A percentile compares a stretch with the other conserved stretches of the same genome.
phyloP scores from a whole-genome alignment of 2,329 filamentous ascomycete genomes.

The Exophiala mesophila region DNA sequence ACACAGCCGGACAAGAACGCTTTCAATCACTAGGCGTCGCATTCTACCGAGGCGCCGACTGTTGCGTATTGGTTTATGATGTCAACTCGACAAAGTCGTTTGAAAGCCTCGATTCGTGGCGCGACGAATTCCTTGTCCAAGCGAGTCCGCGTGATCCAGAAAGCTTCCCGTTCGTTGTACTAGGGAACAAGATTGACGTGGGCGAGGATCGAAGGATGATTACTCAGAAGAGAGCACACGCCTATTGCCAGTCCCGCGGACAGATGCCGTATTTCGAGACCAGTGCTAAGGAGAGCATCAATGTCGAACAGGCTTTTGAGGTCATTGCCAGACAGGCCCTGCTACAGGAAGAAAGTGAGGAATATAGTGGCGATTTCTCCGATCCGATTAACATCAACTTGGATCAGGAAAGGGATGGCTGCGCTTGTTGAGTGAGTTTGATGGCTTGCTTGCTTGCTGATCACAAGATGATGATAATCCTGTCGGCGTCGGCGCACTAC shows the following conservation, averaged over 20 bases:
- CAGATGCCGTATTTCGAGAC: slow-evolving; percentile 99
- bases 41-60: slow-evolving; percentile 96
- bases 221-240: slow-evolving; percentile 90
- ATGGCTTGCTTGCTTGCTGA: too few relatives aligned
- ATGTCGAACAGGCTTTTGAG: slow-evolving; percentile 85
- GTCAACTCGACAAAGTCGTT: slow-evolving; percentile 99
- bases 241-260: slow-evolving; percentile 95
- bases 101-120: slow-evolving; percentile 95
- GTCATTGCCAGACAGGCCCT: slow-evolving; percentile 95
- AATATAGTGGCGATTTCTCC: slow-evolving; percentile 95
- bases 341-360: slow-evolving; percentile 93
- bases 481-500: too few relatives aligned
- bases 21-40: slow-evolving; percentile 97
- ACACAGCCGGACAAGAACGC: slow-evolving; percentile 93
- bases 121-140: slow-evolving; percentile 97
- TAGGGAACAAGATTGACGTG: slow-evolving; percentile 98
- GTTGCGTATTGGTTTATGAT: slow-evolving; percentile 95
- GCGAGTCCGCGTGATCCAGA: slow-evolving; percentile 93
- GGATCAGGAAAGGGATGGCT: slow-evolving; percentile 87
- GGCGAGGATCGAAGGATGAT: slow-evolving; percentile 98
- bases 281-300: slow-evolving; percentile 96
- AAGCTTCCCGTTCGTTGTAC: slow-evolving; percentile 95
- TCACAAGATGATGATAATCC: too few relatives aligned
- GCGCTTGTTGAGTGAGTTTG: slow-evolving; percentile 66
- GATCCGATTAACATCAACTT: slow-evolving; percentile 98